phyloP scores from a whole-genome alignment of 106 monocot genomes.

The Vanilla planifolia region DNA sequence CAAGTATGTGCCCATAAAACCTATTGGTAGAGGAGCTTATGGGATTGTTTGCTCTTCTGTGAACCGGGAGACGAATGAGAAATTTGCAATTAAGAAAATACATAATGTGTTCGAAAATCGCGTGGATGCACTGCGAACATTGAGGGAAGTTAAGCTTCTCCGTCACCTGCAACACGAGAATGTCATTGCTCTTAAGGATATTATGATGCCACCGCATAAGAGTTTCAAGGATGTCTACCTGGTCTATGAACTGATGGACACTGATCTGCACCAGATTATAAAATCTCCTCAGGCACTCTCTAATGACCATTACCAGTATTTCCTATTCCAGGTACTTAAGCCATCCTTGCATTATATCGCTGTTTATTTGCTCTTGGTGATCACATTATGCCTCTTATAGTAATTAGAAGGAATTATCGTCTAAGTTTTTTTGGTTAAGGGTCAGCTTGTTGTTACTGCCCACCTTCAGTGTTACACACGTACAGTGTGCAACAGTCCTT shows the following conservation, averaged over 20 bases:
- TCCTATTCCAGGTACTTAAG: constrained; percentile 59
- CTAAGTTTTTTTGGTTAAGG: too few relatives aligned
- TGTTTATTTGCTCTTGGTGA: too few relatives aligned
- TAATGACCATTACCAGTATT: constrained; percentile 75
- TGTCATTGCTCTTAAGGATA: constrained; percentile 65
- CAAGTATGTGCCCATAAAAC: constrained; percentile 67
- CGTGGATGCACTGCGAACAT: constrained; percentile 62
- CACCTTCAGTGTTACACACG: too few relatives aligned
- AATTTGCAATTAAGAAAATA: constrained; percentile 71
- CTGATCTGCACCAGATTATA: constrained; percentile 69
- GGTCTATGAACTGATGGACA: constrained; percentile 75
- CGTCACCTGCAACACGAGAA: constrained; percentile 56
- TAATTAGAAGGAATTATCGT: too few relatives aligned
- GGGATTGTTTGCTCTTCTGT: constrained; percentile 69
- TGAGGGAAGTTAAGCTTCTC: constrained; percentile 65
- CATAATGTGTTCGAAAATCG: constrained; percentile 66
- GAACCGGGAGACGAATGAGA: constrained; percentile 60
- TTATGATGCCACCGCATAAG: constrained; percentile 54
- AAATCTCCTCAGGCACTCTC: constrained; percentile 65
- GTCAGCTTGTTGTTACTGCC: too few relatives aligned
- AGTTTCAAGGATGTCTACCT: constrained; percentile 70
- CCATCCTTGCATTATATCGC: too few relatives aligned
- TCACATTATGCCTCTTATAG: too few relatives aligned
- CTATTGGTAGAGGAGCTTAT: constrained; percentile 71
- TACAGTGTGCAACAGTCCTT: too few relatives aligned